A percentile compares a stretch with the other conserved stretches of the same genome.
These are phyloP conservation scores for Coemansia sp. DNA, from an alignment of 192 early-diverging fungal species.

Conservation along the genomic window DNA sequence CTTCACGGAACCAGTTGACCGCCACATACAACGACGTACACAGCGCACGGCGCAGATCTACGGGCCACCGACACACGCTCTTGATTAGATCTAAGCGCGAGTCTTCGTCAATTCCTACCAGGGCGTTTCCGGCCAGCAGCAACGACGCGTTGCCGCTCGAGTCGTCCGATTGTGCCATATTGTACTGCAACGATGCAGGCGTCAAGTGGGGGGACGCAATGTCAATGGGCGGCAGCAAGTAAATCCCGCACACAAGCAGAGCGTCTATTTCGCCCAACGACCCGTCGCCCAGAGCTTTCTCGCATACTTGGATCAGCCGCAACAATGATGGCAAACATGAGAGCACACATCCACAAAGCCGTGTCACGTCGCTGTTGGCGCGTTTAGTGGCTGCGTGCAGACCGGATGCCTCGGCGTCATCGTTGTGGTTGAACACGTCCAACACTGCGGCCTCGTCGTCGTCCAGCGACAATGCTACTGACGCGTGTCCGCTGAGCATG, in stretches of 20 bases:
- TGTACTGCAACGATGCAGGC: not conserved
- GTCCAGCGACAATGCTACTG: conserved; percentile 30
- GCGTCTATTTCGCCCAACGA: conserved; percentile 66
- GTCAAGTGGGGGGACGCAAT: not conserved
- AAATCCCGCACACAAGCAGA: conserved; percentile 62
- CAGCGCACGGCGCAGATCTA: conserved; percentile 23
- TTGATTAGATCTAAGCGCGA: conserved; percentile 29
- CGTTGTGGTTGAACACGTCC: conserved; percentile 44
- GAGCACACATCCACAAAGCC: conserved; percentile 43
- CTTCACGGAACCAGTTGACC: conserved; percentile 65
- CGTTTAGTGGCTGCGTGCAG: conserved; percentile 50
- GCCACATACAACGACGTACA: conserved; percentile 43
- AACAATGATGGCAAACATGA: conserved; percentile 66
- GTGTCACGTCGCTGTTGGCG: conserved; percentile 2
- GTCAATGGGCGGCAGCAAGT: conserved; percentile 9
- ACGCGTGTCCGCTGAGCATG: not conserved
- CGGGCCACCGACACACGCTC: conserved; percentile 15
- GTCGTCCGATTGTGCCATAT: conserved; percentile 5
- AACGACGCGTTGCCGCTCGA: conserved; percentile 9
- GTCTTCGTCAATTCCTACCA: conserved; percentile 42
- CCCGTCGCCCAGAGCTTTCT: conserved; percentile 57
- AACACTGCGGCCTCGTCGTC: conserved; percentile 32
- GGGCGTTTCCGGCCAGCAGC: conserved; percentile 15
- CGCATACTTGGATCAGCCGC: conserved; percentile 70
- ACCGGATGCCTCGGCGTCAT: conserved; percentile 22